Evolutionary conservation across 1,284 basidiomycete species (phyloP), one percentile per base, ranked within the genome.

Genomic region (Sparassis latifolia): DNA sequence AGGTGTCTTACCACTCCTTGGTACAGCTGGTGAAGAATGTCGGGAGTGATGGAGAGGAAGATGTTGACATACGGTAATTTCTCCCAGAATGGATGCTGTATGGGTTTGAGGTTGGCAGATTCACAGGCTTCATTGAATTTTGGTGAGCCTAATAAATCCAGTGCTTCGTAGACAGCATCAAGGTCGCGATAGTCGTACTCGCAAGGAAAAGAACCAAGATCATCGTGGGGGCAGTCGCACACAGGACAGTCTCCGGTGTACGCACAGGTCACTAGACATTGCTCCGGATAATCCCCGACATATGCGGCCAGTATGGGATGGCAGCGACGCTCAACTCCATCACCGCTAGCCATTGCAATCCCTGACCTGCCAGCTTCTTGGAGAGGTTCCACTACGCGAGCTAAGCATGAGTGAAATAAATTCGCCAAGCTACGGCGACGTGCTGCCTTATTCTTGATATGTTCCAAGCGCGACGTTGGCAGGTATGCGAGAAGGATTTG

Each of bases 401-500:
- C 10, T 55, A 66, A 51, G 33, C 59, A 62, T 1, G 47, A 33
- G 50, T 66, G 65, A 44, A 61, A 62, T 47, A 58, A 55, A 12
- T 51, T 54, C n/a, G 47, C 50, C 2, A 54, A 30, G 7, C 47
- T 32, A 10, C 53, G 47, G 20, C 50, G 45, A 20, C 52, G 52
- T 20, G 48, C 44, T 29, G 52, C 33, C 45, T 53, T 47, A 10
- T 44, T 50, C 12, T 20, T 41, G 42, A 69, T 62, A 49, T 65
- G 59, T 10, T 65, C 55, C 1, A 72, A 58, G 0, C 55, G 50
- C 0, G 62, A 55, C 0, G 66, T 67, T 4, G 69, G 69, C 2
- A 72, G 58, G 50, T 73, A 74, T 0, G 54, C 69, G 10, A 74
- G 51, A 1, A 74, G 62, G 9, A 73, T 58, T 33, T 66, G 62